Conservation (phyloP, 805 yeast genomes). For the Hanseniaspora mollemarum region DNA sequence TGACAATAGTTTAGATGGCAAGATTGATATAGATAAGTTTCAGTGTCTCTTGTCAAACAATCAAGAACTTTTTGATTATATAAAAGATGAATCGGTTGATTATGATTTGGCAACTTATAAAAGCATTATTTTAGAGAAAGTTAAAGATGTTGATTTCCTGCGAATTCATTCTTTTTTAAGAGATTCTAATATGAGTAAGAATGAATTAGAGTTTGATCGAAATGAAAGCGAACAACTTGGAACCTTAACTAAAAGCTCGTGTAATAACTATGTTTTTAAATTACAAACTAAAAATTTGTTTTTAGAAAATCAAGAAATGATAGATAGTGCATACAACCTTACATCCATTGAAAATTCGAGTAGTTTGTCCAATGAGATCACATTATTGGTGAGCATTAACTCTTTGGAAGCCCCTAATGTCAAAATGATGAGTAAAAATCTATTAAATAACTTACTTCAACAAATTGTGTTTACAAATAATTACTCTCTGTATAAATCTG, state of each 20-base stretch:
- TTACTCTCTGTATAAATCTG: background rate
- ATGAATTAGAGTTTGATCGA: background rate
- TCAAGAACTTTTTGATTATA: background rate
- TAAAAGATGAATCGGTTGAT: background rate
- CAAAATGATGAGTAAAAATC: slow-evolving; percentile 12
- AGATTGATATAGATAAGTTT: background rate
- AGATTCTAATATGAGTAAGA: background rate
- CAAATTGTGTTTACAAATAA: slow-evolving; percentile 10
- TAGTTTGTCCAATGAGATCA: too few species aligned
- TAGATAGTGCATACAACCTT: background rate
- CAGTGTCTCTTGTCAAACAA: background rate
- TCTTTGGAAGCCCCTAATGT: slow-evolving; percentile 13
- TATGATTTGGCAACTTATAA: background rate
- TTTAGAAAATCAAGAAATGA: background rate
- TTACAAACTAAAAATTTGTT: slow-evolving; percentile 3
- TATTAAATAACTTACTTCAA: slow-evolving; percentile 9
- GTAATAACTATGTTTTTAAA: slow-evolving; percentile 1
- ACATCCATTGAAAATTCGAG: too few species aligned
- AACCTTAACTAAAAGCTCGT: background rate
- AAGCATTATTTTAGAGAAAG: slow-evolving; percentile 9
- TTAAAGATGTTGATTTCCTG: background rate
- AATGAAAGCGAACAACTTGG: background rate
- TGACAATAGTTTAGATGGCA: background rate
- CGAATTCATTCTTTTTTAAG: background rate
- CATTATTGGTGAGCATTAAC: background rate